A percentile compares a stretch with the other conserved stretches of the same genome.
Evolutionary conservation across 345 rosid genomes (phyloP).

Genomic region (Noccaea caerulescens): DNA sequence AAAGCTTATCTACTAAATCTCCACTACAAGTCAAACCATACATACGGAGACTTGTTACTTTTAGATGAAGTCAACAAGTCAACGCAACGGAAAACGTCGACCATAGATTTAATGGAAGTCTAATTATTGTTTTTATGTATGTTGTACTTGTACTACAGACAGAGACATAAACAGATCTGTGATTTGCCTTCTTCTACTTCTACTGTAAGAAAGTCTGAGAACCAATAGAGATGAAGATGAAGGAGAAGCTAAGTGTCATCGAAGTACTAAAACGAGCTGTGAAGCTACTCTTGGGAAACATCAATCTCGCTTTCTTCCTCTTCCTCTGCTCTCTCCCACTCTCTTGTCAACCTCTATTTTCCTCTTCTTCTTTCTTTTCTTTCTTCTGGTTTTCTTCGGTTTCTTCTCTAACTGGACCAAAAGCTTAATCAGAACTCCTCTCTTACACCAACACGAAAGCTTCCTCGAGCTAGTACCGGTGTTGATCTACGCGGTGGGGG

Average conservation of each 20-base stretch:
- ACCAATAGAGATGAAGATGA: slow-evolving; percentile 5
- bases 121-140: not conserved
- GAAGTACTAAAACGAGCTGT: slow-evolving; percentile 39
- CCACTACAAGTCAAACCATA: not conserved
- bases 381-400: slow-evolving; percentile 20
- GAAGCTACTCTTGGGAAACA: slow-evolving; percentile 18
- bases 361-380: not conserved
- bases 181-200: not conserved
- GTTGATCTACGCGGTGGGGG: not conserved
- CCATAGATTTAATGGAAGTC: not conserved
- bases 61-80: not conserved
- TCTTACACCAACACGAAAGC: not conserved
- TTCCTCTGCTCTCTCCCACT: slow-evolving; percentile 42
- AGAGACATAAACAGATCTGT: not conserved
- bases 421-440: not conserved
- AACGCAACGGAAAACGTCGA: slow-evolving; percentile 3
- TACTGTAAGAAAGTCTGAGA: not conserved
- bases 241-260: slow-evolving; percentile 40
- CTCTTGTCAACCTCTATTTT: slow-evolving; percentile 40
- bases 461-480: not conserved
- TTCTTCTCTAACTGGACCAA: slow-evolving; percentile 32
- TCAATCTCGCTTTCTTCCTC: slow-evolving; percentile 30
- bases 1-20: not conserved
- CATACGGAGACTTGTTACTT: not conserved
- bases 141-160: not conserved